These are phyloP conservation scores for Gryganskiella cystojenkinii DNA, from an alignment of 192 early-diverging fungal genomes.

Conservation along the genomic window DNA sequence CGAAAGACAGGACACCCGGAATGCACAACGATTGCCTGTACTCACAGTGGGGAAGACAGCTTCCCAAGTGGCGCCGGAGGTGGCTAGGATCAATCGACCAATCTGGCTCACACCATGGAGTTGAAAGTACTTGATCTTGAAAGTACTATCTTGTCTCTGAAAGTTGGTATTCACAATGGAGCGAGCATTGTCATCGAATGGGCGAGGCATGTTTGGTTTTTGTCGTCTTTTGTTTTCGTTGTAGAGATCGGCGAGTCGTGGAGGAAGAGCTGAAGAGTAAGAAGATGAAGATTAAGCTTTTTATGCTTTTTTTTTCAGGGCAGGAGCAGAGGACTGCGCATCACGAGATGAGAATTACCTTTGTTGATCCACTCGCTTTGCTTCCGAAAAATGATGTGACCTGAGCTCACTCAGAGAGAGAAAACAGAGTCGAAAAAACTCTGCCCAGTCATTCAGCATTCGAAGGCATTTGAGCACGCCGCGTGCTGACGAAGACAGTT, in stretches of 20 bases:
- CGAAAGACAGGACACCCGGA: too few species aligned
- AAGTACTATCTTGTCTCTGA: constrained; percentile 42
- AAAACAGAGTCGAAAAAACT: too few species aligned
- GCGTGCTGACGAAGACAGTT: too few species aligned
- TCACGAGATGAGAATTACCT: too few species aligned
- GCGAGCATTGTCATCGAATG: constrained; percentile 16
- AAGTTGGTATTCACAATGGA: constrained; percentile 38
- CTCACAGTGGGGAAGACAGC: constrained; percentile 26
- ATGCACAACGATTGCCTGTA: not conserved
- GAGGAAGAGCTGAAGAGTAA: constrained; percentile 51
- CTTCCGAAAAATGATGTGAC: too few species aligned
- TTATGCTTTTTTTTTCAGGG: too few species aligned
- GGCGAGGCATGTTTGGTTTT: constrained; percentile 21
- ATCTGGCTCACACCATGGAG: constrained; percentile 11
- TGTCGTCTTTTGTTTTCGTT: not conserved
- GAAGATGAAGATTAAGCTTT: not conserved
- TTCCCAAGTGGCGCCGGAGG: constrained; percentile 30
- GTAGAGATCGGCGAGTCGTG: constrained; percentile 60
- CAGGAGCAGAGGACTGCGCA: too few species aligned
- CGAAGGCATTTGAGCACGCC: too few species aligned
- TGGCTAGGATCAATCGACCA: constrained; percentile 25
- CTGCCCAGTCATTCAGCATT: too few species aligned
- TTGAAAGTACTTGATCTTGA: constrained; percentile 33
- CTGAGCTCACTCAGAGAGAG: too few species aligned
- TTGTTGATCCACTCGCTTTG: too few species aligned